Evolutionary conservation across 306 rosid species (phyloP).

Genomic region (Calophaca sinica): DNA sequence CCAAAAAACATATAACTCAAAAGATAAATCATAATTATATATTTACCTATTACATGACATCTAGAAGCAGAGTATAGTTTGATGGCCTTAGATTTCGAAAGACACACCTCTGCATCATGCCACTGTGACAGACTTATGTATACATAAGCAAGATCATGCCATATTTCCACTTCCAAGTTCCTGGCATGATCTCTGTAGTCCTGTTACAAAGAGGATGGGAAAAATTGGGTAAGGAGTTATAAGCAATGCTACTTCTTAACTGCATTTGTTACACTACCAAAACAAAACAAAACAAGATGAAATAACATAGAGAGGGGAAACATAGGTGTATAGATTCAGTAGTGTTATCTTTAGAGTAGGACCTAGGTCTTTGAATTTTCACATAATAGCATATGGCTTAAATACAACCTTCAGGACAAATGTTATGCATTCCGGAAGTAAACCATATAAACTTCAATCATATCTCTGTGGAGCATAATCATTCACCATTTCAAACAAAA

Average conservation of each 20-base stretch:
- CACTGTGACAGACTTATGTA: conserved; percentile 74
- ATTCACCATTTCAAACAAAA: conserved; percentile 20
- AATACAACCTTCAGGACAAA: not conserved
- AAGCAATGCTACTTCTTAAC: conserved; percentile 28
- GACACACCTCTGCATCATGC: conserved; percentile 85
- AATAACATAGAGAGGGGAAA: not conserved
- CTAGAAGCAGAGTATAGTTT: conserved; percentile 67
- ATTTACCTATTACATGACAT: conserved; percentile 76
- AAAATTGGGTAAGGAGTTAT: conserved; percentile 29
- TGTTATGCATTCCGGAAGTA: too few relatives aligned
- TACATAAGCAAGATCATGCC: conserved; percentile 83
- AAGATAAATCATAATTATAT: conserved; percentile 13
- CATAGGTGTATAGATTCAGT: conserved; percentile 9
- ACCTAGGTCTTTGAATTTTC: conserved; percentile 9
- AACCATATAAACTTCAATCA: conserved; percentile 9
- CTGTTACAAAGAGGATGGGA: conserved; percentile 52
- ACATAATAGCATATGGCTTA: conserved; percentile 29
- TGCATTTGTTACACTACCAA: conserved; percentile 28
- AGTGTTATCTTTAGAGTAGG: conserved; percentile 1
- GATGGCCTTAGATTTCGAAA: conserved; percentile 80
- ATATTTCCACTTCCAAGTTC: conserved; percentile 79
- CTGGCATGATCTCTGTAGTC: conserved; percentile 53
- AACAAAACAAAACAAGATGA: not conserved
- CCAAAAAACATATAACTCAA: conserved; percentile 11
- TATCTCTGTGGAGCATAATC: conserved; percentile 23